Evolutionary conservation across 768 basidiomycete genomes (phyloP).

Genomic region (Kwoniella botswanensis): DNA sequence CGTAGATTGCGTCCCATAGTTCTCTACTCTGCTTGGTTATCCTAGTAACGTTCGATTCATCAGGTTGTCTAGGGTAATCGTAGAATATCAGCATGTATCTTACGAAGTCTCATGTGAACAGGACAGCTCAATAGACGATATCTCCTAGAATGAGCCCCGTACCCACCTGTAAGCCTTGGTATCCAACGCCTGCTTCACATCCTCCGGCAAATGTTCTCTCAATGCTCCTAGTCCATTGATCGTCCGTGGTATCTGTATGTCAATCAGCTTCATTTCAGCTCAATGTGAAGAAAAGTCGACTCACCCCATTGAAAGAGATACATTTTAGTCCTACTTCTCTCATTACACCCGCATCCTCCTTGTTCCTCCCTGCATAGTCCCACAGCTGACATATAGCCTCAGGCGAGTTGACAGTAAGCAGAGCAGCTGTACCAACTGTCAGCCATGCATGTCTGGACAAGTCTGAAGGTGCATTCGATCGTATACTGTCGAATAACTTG

Average conservation of each 20-base stretch:
- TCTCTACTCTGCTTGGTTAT: conserved; percentile 70
- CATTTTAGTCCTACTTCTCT: conserved; percentile 88
- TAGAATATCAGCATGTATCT: conserved; percentile 6
- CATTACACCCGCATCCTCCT: conserved; percentile 63
- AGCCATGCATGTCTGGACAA: conserved; percentile 37
- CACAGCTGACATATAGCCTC: conserved; percentile 79
- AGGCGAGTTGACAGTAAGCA: conserved; percentile 81
- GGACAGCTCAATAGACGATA: not conserved
- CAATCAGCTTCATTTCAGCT: not conserved
- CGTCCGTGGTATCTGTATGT: conserved; percentile 62
- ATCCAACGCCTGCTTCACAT: conserved; percentile 73
- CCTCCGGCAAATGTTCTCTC: conserved; percentile 76
- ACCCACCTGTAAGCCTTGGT: conserved; percentile 70
- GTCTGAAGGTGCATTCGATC: conserved; percentile 28
- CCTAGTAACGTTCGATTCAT: conserved; percentile 66
- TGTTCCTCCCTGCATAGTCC: conserved; percentile 65
- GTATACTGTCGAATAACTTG: conserved; percentile 46
- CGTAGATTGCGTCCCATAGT: conserved; percentile 86
- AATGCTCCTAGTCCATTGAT: conserved; percentile 81
- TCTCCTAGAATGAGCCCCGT: conserved; percentile 1
- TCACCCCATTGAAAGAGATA: conserved; percentile 67
- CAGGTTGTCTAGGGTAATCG: conserved; percentile 29
- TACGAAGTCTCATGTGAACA: not conserved
- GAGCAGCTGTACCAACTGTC: conserved; percentile 72
- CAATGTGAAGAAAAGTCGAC: conserved; percentile 7